Conservation (phyloP, 495 filamentous ascomycete species). For the Sordaria brevicollis region DNA sequence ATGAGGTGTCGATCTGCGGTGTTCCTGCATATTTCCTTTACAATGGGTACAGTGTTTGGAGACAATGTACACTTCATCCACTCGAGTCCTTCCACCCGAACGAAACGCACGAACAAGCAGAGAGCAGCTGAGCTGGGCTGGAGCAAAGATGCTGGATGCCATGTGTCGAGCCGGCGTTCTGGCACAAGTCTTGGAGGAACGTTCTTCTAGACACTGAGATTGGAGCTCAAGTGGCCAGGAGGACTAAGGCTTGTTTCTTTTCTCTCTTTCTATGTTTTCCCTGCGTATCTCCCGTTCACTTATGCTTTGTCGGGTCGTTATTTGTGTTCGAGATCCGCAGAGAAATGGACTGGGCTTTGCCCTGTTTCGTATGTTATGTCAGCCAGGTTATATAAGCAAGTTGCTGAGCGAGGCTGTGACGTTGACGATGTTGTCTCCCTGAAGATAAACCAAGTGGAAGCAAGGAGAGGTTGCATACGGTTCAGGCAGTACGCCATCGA, state of each 20-base stretch:
- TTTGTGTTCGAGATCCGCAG: not conserved
- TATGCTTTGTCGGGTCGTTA: not conserved
- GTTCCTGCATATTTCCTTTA: not conserved
- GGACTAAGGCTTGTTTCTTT: not conserved
- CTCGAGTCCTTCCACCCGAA: not conserved
- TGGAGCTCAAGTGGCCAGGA: not conserved
- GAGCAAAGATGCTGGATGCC: not conserved
- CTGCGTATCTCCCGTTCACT: not conserved
- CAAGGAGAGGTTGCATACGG: not conserved
- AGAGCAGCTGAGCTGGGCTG: not conserved
- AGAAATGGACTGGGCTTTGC: not conserved
- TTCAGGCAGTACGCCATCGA: not conserved
- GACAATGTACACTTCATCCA: not conserved
- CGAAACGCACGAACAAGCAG: too few relatives aligned
- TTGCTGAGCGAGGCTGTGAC: not conserved
- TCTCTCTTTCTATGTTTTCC: not conserved
- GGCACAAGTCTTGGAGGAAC: not conserved
- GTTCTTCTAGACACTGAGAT: not conserved
- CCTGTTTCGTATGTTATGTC: not conserved
- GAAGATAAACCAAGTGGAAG: not conserved
- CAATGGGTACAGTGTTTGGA: not conserved
- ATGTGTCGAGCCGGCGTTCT: not conserved
- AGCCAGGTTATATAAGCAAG: not conserved
- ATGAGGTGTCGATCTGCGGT: not conserved
- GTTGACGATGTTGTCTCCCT: not conserved